phyloP scores from a whole-genome alignment of 768 basidiomycete genomes.

The Collybiopsis confluens region DNA sequence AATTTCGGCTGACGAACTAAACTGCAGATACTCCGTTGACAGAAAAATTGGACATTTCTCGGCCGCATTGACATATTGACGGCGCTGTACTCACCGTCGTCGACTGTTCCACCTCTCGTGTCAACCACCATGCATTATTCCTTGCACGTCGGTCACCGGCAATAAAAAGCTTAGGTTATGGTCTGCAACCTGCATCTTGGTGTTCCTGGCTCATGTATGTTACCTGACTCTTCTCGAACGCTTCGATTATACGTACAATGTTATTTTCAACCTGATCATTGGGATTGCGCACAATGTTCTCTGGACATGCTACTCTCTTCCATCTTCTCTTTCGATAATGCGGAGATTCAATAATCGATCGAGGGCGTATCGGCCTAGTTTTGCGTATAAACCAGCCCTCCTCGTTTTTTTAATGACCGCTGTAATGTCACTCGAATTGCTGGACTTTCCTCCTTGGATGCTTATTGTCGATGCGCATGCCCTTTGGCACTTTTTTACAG shows the following conservation, averaged over 20 bases:
- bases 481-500: slow-evolving; percentile 88
- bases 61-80: slow-evolving; percentile 82
- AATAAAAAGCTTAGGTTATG: slow-evolving; percentile 31
- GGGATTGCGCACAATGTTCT: slow-evolving; percentile 77
- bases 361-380: slow-evolving; percentile 54
- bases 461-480: slow-evolving; percentile 85
- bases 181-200: slow-evolving; percentile 47
- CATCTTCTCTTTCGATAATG: slow-evolving; percentile 40
- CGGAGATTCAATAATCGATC: slow-evolving; percentile 52
- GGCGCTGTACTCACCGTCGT: slow-evolving; percentile 68
- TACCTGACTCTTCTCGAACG: slow-evolving; percentile 74
- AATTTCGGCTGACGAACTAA: not conserved
- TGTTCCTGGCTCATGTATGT: slow-evolving; percentile 67
- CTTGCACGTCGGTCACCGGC: slow-evolving; percentile 13
- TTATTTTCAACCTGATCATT: slow-evolving; percentile 72
- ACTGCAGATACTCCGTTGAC: slow-evolving; percentile 64
- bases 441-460: slow-evolving; percentile 84
- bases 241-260: slow-evolving; percentile 95
- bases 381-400: slow-evolving; percentile 47
- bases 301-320: slow-evolving; percentile 75
- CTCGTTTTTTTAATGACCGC: slow-evolving; percentile 69
- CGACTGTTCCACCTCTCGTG: slow-evolving; percentile 74
- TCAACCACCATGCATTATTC: slow-evolving; percentile 23
- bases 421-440: slow-evolving; percentile 77
- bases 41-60: slow-evolving; percentile 96